These are phyloP conservation scores for Sclerotinia sclerotiorum DNA, from an alignment of 2,329 filamentous ascomycete genomes.

Conservation along the genomic window DNA sequence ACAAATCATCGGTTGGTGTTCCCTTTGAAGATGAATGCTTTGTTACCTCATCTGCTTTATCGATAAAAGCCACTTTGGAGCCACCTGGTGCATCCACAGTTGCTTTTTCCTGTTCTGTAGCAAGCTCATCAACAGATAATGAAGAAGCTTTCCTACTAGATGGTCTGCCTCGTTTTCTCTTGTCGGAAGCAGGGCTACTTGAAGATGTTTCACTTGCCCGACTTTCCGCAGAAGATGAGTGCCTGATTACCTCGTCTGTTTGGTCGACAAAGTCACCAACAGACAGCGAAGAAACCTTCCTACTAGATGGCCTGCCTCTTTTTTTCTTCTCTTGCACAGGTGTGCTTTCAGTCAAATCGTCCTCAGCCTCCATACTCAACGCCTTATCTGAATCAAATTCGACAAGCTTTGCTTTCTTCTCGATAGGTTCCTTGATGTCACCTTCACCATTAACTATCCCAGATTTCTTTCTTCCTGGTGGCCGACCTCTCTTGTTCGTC, in stretches of 20 bases:
- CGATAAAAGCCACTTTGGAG: neutral
- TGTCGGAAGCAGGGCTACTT: neutral
- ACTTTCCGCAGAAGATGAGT: neutral
- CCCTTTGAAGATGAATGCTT: neutral
- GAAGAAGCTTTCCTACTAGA: neutral
- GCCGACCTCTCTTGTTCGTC: neutral
- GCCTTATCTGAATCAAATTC: neutral
- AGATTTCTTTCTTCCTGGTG: slow-evolving; percentile 7
- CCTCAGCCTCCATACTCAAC: neutral
- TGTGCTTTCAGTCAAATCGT: neutral
- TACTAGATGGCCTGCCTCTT: neutral
- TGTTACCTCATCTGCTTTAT: neutral
- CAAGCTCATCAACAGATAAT: neutral
- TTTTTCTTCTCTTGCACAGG: neutral
- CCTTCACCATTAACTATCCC: neutral
- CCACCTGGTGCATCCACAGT: neutral
- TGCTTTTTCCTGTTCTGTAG: neutral
- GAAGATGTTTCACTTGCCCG: neutral
- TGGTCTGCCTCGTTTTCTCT: neutral
- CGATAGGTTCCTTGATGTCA: neutral
- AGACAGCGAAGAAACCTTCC: neutral
- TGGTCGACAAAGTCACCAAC: neutral
- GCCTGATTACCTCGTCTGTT: neutral
- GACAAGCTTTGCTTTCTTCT: neutral
- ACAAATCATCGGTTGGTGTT: neutral